Evolutionary conservation across 2,329 filamentous ascomycete species (phyloP), one percentile per base, ranked within the genome.

Genomic region (Periconia sp.): DNA sequence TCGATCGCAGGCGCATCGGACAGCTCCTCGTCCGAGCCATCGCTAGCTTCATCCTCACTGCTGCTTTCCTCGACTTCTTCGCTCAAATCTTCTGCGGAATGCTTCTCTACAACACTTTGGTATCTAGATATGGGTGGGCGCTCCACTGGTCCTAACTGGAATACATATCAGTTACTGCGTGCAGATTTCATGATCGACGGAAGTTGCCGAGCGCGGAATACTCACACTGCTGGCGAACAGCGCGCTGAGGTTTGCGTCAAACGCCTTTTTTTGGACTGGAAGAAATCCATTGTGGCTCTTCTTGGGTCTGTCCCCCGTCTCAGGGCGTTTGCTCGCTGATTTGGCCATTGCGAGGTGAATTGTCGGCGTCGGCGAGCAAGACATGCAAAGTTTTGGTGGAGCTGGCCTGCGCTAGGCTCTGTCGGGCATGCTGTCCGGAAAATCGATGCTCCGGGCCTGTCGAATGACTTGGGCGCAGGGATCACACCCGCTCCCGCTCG

Each of bases 11-110:
- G n/a, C n/a, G n/a, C 55, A 7, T 52, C 54, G 3, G 28, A 35
- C 45, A 4, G 18, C 13, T 39, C 36, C 12, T 37, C 36, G 16
- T 43, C 42, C 12, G 23, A 56, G 33, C 39, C 41, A 54, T 45
- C 45, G 21, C 40, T 43, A n/a, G 34, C 43, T 6, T 37, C 52
- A 18, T 59, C 57, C 16, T 71, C 70, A 25, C 67, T 68, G 32
- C 71, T 63, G 9, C 69, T 67, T 49, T 80, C 85, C 37, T 75
- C 77, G 5, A 56, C 54, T 17, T 86, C 85, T 38, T 65, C 45
- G 11, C n/a, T n/a, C n/a, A n/a, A n/a, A n/a, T n/a, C n/a, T n/a
- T n/a, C n/a, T n/a, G 44, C 33, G 3, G 47, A 36, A 23, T 35
- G 46, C 36, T 59, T 59, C 43, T 56, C 57, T 43, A 50, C 36